Evolutionary conservation across 2,329 filamentous ascomycete species (phyloP).

Genomic region (Aspergillus fumigatus): DNA sequence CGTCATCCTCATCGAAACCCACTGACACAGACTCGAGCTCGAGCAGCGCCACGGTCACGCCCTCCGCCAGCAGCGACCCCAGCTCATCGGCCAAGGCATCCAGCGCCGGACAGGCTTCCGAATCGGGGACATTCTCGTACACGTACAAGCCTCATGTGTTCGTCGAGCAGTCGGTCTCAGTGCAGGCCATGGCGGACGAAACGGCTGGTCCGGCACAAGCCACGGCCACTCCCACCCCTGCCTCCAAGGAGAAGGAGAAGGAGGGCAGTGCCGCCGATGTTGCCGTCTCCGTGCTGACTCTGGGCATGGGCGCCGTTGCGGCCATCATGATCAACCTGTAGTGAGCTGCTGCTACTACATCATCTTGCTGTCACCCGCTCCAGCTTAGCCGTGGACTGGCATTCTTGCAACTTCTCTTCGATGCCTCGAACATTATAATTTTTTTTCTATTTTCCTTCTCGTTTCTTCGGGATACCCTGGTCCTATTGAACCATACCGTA

Average conservation of each 20-base stretch:
- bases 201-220: not conserved
- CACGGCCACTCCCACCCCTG: constrained; percentile 11
- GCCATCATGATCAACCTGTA: constrained; percentile 23
- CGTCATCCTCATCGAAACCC: not conserved
- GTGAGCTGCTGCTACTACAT: not conserved
- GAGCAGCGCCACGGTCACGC: not conserved
- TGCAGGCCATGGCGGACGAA: not conserved
- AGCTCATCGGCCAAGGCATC: not conserved
- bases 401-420: not conserved
- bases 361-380: not conserved
- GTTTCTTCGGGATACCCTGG: constrained; percentile 7
- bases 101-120: not conserved
- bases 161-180: constrained; percentile 7
- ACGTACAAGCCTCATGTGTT: constrained; percentile 10
- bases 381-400: not conserved
- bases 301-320: constrained; percentile 21
- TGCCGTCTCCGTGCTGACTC: constrained; percentile 18
- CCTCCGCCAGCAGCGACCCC: not conserved
- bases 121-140: not conserved
- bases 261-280: constrained; percentile 15
- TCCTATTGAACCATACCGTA: constrained; percentile 5
- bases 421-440: not conserved
- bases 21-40: not conserved
- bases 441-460: constrained; percentile 7
- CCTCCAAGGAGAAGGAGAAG: constrained; percentile 5